Evolutionary conservation across 108 stramenopile species (phyloP).

Genomic region (Cyclotella baltica): DNA sequence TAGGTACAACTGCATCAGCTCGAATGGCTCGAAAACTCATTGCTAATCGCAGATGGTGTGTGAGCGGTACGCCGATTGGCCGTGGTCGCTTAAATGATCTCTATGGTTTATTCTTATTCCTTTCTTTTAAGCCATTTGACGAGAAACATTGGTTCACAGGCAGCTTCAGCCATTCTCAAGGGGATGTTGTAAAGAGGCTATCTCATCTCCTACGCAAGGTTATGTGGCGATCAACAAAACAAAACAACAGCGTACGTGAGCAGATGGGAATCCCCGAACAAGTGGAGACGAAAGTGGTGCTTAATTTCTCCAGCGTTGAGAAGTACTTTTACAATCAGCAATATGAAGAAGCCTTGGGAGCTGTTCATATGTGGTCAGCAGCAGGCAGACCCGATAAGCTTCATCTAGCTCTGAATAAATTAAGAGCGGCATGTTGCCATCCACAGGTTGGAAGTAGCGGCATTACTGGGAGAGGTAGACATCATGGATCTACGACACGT

Average conservation of each 20-base stretch:
- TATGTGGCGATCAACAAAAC: slow-evolving; percentile 81
- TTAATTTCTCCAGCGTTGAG: slow-evolving; percentile 70
- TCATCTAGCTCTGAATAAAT: slow-evolving; percentile 50
- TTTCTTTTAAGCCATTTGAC: slow-evolving; percentile 59
- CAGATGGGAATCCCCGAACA: slow-evolving; percentile 82
- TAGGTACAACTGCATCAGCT: slow-evolving; percentile 71
- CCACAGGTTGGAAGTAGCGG: slow-evolving; percentile 79
- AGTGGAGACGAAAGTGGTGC: slow-evolving; percentile 57
- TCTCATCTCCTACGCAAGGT: slow-evolving; percentile 49
- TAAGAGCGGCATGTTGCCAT: slow-evolving; percentile 81
- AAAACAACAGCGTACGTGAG: slow-evolving; percentile 43
- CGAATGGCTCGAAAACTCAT: slow-evolving; percentile 74
- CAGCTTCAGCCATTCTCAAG: slow-evolving; percentile 38
- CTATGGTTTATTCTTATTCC: slow-evolving; percentile 67
- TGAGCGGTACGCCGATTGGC: slow-evolving; percentile 77
- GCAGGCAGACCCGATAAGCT: slow-evolving; percentile 45
- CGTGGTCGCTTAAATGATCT: slow-evolving; percentile 71
- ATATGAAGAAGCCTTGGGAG: slow-evolving; percentile 55
- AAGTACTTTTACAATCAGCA: slow-evolving; percentile 71
- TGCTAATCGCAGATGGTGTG: slow-evolving; percentile 61
- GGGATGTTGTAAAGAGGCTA: slow-evolving; percentile 47
- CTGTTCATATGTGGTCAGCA: slow-evolving; percentile 20
- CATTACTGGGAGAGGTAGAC: slow-evolving; percentile 22
- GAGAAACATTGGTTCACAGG: slow-evolving; percentile 53
- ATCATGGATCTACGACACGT: slow-evolving; percentile 12